Base-by-base conservation (phyloP, 2,329 filamentous ascomycete species). In the Fusarium falciforme region DNA sequence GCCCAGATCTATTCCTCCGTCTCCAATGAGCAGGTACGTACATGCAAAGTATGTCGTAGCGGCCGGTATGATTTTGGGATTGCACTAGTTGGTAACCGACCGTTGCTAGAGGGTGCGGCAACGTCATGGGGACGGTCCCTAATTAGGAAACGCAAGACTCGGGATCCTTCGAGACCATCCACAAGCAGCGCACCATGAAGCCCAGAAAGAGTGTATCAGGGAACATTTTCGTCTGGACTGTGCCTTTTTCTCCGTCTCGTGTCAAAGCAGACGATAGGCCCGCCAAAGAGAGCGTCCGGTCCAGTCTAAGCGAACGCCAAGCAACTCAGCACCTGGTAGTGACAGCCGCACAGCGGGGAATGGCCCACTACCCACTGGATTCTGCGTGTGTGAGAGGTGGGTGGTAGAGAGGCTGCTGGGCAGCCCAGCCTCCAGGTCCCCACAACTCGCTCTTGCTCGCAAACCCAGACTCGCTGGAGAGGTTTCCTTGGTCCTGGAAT, bases 301-400 rank as follows among this genome's bases (percentile, higher is more conserved):
- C 40, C 63, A 65, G 59, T 38, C 64, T 70, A 76, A 74, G 67
- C 67, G 64, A 76, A 67, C 62, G 63, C 66, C 68, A 69, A 58
- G 64, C 72, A 71, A 76, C 67, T 77, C 66, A 74, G 68, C 42
- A 59, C 71, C 72, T 64, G 59, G 73, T 49, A 76, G 73, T 76
- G 76, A 78, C 73, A 78, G 66, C 73, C 59, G 65, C 66, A 60
- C 47, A 67, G 75, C 73, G 75, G 76, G 70, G 71, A 68, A 69
- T 47, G 67, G 70, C 42, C 74, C 74, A 73, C 72, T 67, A 60
- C 63, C 61, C 60, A 20, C 20, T 71, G 36, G 59, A 47, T 47
- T 71, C 35, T 40, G 42, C 42, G 59, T 52, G 49, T 54, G 22
- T 54, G 22, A 49, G 38, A 64, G 65, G 65, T 64, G 52, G 20